Base-by-base conservation (phyloP, 2,329 filamentous ascomycete species). In the Anthostomella pinea region DNA sequence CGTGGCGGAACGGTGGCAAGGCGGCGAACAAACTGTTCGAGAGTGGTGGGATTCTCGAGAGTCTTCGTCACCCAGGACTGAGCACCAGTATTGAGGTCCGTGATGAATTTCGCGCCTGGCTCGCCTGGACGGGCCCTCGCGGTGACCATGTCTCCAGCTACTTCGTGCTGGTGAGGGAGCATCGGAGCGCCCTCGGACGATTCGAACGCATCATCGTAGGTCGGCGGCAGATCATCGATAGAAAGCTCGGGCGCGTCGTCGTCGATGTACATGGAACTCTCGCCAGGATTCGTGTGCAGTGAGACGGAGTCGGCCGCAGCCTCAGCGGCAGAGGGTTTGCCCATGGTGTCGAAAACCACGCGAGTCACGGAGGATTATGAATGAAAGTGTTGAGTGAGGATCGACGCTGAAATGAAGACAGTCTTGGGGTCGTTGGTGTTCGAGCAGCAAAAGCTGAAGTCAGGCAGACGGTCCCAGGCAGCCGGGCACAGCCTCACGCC, bases 1-100 rank as follows among this genome's bases (percentile, higher is more conserved):
- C 74, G 67, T 0, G 77, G 77, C 4, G 78, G 77, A 8, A 64
- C 54, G 18, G 50, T 51, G 17, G 73, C 65, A 29, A 74, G 69
- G 6, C 57, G 48, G 1, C 49, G 49, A 43, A 80, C 59, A 44
- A 74, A 67, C 9, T 53, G 39, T 39, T 72, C 62, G 14, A 81
- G 64, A 3, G 52, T 46, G 3, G 63, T 58, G 27, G 75, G 67
- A 6, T 55, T 52, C 45, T 75, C 72, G 21, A 78, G 64, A 13
- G 60, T 60, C 17, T 47, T 50, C 42, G 70, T 62, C 34, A 79
- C 53, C 53, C 69, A 75, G 49, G 58, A 67, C 30, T 66, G 61
- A 16, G 53, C 52, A 14, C 62, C 64, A 16, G 52, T 61, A 30
- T 52, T 56, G 25, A 43, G 38, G 19, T 67, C 62, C 17, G 53